These are phyloP conservation scores for Cutaneotrichosporon sp. DNA, from an alignment of 1,284 basidiomycete species.

Conservation along the genomic window DNA sequence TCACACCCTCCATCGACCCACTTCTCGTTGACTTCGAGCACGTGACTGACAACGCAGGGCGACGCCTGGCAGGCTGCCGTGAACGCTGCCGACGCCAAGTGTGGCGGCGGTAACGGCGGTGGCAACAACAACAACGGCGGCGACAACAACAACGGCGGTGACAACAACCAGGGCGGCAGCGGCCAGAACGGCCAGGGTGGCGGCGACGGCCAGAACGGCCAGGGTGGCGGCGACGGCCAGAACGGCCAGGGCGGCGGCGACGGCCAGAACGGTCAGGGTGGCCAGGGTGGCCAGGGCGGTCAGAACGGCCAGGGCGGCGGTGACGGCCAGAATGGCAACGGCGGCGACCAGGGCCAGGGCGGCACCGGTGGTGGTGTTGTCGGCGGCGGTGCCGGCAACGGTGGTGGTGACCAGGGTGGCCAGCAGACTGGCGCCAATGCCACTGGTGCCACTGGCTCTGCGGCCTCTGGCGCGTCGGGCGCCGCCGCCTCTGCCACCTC, in stretches of 20 bases:
- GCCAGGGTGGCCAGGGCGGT: neutral
- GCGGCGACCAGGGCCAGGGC: constrained; percentile 3
- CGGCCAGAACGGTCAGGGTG: neutral
- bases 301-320: neutral
- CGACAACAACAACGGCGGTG: constrained; percentile 1
- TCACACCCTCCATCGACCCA: neutral
- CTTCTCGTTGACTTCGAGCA: neutral
- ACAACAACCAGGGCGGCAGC: neutral
- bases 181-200: neutral
- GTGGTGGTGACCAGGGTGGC: neutral
- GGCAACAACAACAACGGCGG: neutral
- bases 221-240: constrained; percentile 4
- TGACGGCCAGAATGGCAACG: neutral
- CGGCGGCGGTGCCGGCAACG: neutral
- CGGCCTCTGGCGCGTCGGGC: neutral
- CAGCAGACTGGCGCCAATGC: neutral
- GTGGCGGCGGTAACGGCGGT: neutral
- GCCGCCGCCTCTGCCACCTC: neutral
- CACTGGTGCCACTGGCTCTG: constrained; percentile 1
- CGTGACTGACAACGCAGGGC: constrained; percentile 6
- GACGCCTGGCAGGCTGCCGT: constrained; percentile 7
- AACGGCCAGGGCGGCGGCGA: neutral
- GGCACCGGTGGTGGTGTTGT: constrained; percentile 6
- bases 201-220: constrained; percentile 4
- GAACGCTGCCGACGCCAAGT: neutral